Percentiles rank a stretch among this genome's conserved stretches.
phyloP scores from a whole-genome alignment of 176 grass and related monocot species.

The Oryza australiensis region DNA sequence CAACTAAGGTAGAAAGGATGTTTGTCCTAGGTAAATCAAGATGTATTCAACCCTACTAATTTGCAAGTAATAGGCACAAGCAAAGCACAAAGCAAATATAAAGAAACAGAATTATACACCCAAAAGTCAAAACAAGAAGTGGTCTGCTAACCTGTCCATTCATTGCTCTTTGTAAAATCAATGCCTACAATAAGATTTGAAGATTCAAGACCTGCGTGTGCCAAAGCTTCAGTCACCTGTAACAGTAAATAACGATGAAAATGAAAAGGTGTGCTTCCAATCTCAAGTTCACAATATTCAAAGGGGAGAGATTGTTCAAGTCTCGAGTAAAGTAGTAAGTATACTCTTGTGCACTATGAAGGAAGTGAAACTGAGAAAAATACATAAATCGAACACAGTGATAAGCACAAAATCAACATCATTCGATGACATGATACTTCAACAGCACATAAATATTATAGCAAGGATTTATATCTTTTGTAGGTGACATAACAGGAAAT shows the following conservation, averaged over 20 bases:
- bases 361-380: neutral
- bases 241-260: conserved; percentile 25
- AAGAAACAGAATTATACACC: conserved; percentile 12
- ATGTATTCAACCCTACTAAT: neutral
- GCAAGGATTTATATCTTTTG: neutral
- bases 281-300: neutral
- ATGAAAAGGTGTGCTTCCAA: conserved; percentile 1
- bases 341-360: neutral
- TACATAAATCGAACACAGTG: conserved; percentile 8
- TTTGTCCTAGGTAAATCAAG: neutral
- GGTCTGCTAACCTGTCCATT: conserved; percentile 82
- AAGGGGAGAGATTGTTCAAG: conserved; percentile 15
- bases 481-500: neutral
- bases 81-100: conserved; percentile 16
- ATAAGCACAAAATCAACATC: neutral
- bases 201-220: conserved; percentile 89
- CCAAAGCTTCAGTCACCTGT: conserved; percentile 87
- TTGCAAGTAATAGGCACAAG: neutral
- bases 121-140: conserved; percentile 31
- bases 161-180: conserved; percentile 95
- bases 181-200: conserved; percentile 95
- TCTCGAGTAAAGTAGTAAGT: neutral
- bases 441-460: neutral
- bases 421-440: neutral
- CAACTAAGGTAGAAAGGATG: conserved; percentile 28